phyloP scores from a whole-genome alignment of 805 yeast genomes.

The Lachancea kluyveri region DNA sequence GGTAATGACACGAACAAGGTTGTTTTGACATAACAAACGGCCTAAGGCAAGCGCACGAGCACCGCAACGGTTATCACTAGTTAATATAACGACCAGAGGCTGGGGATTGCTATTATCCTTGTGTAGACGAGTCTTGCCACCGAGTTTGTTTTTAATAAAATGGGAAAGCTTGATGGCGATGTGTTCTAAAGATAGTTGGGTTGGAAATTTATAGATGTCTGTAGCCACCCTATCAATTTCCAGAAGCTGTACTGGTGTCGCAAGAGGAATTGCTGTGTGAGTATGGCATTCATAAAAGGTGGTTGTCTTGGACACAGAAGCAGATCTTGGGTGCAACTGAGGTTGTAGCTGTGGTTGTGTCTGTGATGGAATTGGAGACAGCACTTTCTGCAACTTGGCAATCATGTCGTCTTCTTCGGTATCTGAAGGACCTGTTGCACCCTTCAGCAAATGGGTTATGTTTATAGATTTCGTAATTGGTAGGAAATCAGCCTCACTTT shows the following conservation, averaged over 20 bases:
- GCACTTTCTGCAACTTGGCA: conserved; percentile 20
- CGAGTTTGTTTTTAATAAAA: conserved; percentile 53
- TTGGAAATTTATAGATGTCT: conserved; percentile 47
- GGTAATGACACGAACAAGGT: conserved; percentile 62
- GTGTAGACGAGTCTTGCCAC: conserved; percentile 63
- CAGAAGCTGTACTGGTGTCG: conserved; percentile 71
- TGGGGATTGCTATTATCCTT: conserved; percentile 69
- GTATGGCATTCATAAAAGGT: conserved; percentile 10
- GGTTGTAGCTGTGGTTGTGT: too few species aligned
- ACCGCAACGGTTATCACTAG: conserved; percentile 74
- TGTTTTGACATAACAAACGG: conserved; percentile 55
- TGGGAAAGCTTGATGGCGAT: conserved; percentile 62
- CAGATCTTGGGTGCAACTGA: too few species aligned
- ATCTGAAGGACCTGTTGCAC: conserved; percentile 18
- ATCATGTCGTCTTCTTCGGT: conserved; percentile 11
- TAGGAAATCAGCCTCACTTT: conserved; percentile 17
- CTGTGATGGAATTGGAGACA: too few species aligned
- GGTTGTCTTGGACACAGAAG: conserved; percentile 11
- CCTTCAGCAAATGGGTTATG: conserved; percentile 30
- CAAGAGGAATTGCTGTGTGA: conserved; percentile 41
- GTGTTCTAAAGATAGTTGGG: conserved; percentile 49
- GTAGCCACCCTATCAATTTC: conserved; percentile 62
- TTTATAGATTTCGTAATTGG: conserved; percentile 33
- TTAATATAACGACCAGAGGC: conserved; percentile 65
- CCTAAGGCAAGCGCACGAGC: conserved; percentile 72